phyloP scores from a whole-genome alignment of 169 alveolate genomes.

The Plasmodium gaboni region DNA sequence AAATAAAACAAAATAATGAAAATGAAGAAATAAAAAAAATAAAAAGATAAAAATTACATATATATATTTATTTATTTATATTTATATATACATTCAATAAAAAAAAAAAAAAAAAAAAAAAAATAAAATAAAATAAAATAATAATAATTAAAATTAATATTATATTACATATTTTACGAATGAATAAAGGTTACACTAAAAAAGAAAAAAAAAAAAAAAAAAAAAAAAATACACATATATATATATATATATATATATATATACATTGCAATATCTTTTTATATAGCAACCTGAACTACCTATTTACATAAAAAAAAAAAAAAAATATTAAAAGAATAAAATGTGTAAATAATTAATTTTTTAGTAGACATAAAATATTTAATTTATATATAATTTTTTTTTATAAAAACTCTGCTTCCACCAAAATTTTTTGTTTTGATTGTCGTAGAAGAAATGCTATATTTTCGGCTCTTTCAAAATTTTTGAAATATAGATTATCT shows the following conservation, averaged over 20 bases:
- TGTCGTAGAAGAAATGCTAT: slow-evolving; percentile 67
- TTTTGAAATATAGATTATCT: slow-evolving; percentile 61
- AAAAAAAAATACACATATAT: background rate
- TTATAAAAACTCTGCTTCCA: slow-evolving; percentile 44
- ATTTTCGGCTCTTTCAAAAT: slow-evolving; percentile 67
- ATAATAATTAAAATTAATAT: no score
- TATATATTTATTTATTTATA: no score
- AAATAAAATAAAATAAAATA: no score
- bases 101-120: no score
- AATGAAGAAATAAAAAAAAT: no score
- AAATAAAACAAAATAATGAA: no score
- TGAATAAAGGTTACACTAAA: background rate
- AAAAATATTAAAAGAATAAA: background rate
- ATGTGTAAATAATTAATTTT: background rate
- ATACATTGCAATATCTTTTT: no score
- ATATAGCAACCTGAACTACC: no score
- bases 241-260: background rate
- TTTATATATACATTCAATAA: no score
- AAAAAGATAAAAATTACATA: no score
- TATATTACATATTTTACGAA: no score
- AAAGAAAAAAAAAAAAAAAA: background rate
- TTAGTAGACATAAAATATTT: background rate
- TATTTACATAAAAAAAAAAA: background rate
- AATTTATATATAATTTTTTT: background rate
- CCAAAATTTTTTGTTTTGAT: slow-evolving; percentile 48